Conservation (phyloP, 164 flowering plant genomes). For the Macadamia integrifolia region DNA sequence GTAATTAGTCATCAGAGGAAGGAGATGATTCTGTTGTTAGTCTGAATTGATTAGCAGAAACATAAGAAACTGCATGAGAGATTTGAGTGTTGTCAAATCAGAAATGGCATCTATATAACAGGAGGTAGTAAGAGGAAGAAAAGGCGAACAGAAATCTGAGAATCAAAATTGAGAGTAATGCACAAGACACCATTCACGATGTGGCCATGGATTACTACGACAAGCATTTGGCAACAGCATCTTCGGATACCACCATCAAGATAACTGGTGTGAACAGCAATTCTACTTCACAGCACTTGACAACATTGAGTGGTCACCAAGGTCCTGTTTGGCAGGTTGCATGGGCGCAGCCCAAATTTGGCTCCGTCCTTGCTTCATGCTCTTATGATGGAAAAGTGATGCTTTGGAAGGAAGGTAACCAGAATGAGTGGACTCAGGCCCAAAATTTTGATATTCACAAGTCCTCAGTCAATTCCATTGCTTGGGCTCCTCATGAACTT, state of each 20-base stretch:
- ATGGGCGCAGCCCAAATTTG: conserved; percentile 51
- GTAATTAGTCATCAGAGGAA: too few relatives aligned
- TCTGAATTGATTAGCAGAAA: too few relatives aligned
- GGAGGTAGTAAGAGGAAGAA: too few relatives aligned
- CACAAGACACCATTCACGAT: conserved; percentile 43
- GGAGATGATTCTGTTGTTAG: too few relatives aligned
- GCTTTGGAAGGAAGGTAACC: conserved; percentile 44
- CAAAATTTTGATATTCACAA: conserved; percentile 29
- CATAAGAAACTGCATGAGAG: too few relatives aligned
- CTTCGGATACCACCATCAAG: conserved; percentile 37
- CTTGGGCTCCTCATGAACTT: conserved; percentile 37
- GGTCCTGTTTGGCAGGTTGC: conserved; percentile 50
- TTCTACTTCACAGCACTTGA: conserved; percentile 35
- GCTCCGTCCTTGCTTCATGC: conserved; percentile 42
- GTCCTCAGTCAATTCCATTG: conserved; percentile 36
- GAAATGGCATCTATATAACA: too few relatives aligned
- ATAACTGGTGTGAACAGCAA: conserved; percentile 36
- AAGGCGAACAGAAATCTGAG: too few relatives aligned
- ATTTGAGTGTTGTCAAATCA: too few relatives aligned
- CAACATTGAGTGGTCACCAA: conserved; percentile 33
- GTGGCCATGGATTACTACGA: conserved; percentile 31
- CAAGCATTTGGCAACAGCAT: conserved; percentile 31
- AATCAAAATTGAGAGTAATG: conserved; percentile 18
- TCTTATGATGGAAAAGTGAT: conserved; percentile 43
- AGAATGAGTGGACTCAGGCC: conserved; percentile 37